Conservation (phyloP, 768 basidiomycete species). For the Tremella mesenterica region DNA sequence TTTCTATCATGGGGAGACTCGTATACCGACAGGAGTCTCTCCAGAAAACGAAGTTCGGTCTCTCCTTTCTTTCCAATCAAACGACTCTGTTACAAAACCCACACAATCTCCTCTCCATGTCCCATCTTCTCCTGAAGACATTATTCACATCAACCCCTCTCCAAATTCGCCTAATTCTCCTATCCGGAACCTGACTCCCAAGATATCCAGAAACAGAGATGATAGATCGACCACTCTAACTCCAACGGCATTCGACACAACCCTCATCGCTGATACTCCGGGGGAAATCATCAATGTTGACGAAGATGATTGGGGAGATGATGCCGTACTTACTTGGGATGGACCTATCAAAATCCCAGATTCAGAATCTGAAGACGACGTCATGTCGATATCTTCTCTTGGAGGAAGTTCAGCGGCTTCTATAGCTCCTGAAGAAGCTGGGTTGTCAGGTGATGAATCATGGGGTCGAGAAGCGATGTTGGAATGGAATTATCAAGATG, state of each 20-base stretch:
- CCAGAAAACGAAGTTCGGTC: not conserved
- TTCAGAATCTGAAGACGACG: not conserved
- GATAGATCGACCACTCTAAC: constrained; percentile 1
- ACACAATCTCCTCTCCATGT: constrained; percentile 1
- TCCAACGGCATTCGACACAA: constrained; percentile 4
- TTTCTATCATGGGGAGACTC: not conserved
- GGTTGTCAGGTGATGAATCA: constrained; percentile 11
- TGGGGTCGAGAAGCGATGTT: constrained; percentile 21
- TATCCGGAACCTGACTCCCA: no score
- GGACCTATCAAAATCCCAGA: not conserved
- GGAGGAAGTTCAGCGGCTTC: constrained; percentile 9
- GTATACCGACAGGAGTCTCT: not conserved
- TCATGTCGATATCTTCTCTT: not conserved
- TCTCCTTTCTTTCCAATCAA: no score
- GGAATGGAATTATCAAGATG: constrained; percentile 8
- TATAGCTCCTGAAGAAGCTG: constrained; percentile 15
- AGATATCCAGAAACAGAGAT: not conserved
- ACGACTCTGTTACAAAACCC: not conserved
- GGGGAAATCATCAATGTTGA: constrained; percentile 10
- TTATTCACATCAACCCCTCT: not conserved
- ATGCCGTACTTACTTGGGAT: constrained; percentile 14
- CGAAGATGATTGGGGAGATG: constrained; percentile 24
- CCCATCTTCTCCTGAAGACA: not conserved
- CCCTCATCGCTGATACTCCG: constrained; percentile 6
- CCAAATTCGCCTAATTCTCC: not conserved